Percentiles rank a stretch among this genome's conserved stretches.
These are phyloP conservation scores for Rhynchospora breviuscula DNA, from an alignment of 176 grass and related monocot species.

Conservation along the genomic window DNA sequence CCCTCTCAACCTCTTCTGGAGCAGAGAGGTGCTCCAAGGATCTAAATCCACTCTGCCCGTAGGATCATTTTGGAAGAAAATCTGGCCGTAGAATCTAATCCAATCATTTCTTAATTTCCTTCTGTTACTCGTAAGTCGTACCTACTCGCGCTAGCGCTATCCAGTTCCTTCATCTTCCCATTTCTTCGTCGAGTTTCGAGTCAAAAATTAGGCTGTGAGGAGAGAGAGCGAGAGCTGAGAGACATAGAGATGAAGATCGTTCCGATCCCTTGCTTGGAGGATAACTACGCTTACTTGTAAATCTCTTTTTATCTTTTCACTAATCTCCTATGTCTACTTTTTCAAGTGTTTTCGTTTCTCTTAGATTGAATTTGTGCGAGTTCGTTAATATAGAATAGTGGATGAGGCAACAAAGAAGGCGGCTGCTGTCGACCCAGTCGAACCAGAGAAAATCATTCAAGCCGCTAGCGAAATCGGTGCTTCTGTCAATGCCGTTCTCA, in stretches of 20 bases:
- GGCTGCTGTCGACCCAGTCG: slow-evolving; percentile 73
- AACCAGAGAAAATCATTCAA: slow-evolving; percentile 68
- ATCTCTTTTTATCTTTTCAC: neutral
- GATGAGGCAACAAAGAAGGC: slow-evolving; percentile 74
- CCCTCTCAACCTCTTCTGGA: no score
- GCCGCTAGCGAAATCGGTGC: slow-evolving; percentile 58
- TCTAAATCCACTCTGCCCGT: no score
- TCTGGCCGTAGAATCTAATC: no score
- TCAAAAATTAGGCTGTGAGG: neutral
- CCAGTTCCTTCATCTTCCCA: neutral
- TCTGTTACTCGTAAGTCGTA: neutral
- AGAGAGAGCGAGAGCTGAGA: slow-evolving; percentile 2
- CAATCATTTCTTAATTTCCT: neutral
- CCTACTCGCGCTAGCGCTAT: neutral
- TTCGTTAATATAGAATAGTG: slow-evolving; percentile 47
- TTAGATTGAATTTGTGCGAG: neutral
- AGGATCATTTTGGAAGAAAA: no score
- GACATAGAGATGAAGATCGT: slow-evolving; percentile 94
- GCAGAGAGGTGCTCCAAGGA: no score
- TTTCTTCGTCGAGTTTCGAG: neutral
- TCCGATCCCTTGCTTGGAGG: slow-evolving; percentile 65
- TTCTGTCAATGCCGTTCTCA: slow-evolving; percentile 53
- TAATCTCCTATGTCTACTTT: neutral
- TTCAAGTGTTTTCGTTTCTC: neutral
- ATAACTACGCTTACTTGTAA: slow-evolving; percentile 95